Evolutionary conservation across 495 filamentous ascomycete genomes (phyloP), one percentile per base, ranked within the genome.

Genomic region (Neurospora sp.): DNA sequence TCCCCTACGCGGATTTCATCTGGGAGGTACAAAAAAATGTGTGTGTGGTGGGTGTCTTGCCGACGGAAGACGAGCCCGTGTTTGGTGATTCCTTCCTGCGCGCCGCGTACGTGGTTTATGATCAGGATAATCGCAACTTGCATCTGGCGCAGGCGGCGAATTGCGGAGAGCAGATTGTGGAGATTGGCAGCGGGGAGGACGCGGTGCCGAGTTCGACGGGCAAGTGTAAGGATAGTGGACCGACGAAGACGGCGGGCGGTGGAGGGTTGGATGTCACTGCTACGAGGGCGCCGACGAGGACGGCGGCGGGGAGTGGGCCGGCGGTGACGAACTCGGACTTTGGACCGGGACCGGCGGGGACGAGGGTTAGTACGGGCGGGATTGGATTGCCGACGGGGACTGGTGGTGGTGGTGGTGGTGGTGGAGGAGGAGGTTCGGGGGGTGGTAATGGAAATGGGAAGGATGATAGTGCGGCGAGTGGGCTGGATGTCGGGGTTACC

Each of bases 1-100:
- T 94, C 2, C 81, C 85, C 5, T 82, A 89, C 73, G 82, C 82
- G 74, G 91, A 94, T 76, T 83, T 94, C 70, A 85, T 93, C 76
- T 84, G 78, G 78, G 41, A 78, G 3, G 48, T 73, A 1, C 41
- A 69, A 5, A 40, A 89, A 38, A 82, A 73, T 5, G 44, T 42
- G 27, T 80, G 80, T 72, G 72, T 79, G 8, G 72, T 81, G 10
- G 80, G 80, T 5, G 76, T 78, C 3, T 69, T 73, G 10, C 68
- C 73, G 2, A 68, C 72, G 1, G 76, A 78, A 37, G 71, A 70
- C 3, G 78, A 79, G 71, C 74, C 75, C 12, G 74, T 80, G 10
- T 73, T 80, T 5, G 79, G 79, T 6, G 80, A 80, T 73, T 74
- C 74, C 8, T 80, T 81, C 72, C 70, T 81, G 20, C 73, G 80